These are phyloP conservation scores for Prunus persica DNA, from an alignment of 306 rosid species.

Conservation along the genomic window DNA sequence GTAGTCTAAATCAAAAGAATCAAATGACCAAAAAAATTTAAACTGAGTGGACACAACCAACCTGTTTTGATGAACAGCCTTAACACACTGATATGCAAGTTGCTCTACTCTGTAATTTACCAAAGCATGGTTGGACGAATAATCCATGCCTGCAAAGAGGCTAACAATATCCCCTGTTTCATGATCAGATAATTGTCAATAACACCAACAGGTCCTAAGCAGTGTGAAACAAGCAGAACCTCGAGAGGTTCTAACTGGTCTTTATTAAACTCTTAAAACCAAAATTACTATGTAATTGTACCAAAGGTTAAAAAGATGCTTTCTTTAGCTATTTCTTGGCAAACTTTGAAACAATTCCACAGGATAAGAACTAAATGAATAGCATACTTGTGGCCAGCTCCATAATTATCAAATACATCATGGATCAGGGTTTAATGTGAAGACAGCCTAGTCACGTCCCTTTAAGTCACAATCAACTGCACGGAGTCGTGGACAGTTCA, in stretches of 20 bases:
- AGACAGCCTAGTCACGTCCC: not conserved
- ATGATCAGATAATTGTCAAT: conserved; percentile 15
- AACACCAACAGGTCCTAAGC: not conserved
- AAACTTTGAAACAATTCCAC: not conserved
- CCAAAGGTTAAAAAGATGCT: not conserved
- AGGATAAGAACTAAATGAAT: not conserved
- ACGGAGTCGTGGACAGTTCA: not conserved
- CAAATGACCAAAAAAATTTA: conserved; percentile 6
- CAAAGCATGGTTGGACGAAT: conserved; percentile 51
- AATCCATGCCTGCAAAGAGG: conserved; percentile 75
- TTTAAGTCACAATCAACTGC: not conserved
- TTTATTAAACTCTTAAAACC: conserved; percentile 9
- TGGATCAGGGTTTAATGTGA: not conserved
- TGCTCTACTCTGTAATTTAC: conserved; percentile 78
- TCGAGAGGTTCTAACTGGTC: conserved; percentile 15
- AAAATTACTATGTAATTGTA: conserved; percentile 13
- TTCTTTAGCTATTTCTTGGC: not conserved
- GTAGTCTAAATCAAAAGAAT: not conserved
- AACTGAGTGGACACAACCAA: conserved; percentile 28
- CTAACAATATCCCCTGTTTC: conserved; percentile 64
- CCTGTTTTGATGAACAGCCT: conserved; percentile 84
- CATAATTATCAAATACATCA: not conserved
- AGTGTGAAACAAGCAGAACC: conserved; percentile 16
- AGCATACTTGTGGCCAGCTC: not conserved
- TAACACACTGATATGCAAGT: conserved; percentile 61